phyloP scores from a whole-genome alignment of 1,284 basidiomycete genomes.

The Pseudozyma hubeiensis region DNA sequence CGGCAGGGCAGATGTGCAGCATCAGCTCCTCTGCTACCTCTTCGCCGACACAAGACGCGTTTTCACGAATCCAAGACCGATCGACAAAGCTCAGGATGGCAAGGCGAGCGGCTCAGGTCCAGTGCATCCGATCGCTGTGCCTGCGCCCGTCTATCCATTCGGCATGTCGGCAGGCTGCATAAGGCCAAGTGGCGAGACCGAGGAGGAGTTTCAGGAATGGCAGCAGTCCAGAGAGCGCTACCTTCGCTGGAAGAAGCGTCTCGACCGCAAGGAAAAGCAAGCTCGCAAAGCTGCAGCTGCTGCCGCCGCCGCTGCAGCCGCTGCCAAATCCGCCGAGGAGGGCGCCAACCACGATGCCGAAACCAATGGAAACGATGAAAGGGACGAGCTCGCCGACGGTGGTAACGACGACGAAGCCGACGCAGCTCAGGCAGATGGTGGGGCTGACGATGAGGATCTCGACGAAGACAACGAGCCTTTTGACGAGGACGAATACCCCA shows the following conservation, averaged over 20 bases:
- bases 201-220: conserved; percentile 53
- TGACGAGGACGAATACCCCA: conserved; percentile 49
- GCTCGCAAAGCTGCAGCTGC: conserved; percentile 31
- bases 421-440: conserved; percentile 15
- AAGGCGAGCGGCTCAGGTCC: conserved; percentile 29
- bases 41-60: conserved; percentile 78
- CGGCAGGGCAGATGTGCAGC: conserved; percentile 77
- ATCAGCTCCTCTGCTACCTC: conserved; percentile 81
- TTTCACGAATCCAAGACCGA: conserved; percentile 76
- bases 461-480: conserved; percentile 39
- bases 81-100: conserved; percentile 21
- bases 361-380: conserved; percentile 36
- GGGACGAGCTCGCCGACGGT: conserved; percentile 46
- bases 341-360: conserved; percentile 18
- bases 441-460: conserved; percentile 28
- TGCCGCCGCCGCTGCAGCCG: conserved; percentile 16
- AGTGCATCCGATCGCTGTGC: conserved; percentile 21
- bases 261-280: conserved; percentile 38
- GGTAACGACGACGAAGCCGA: conserved; percentile 17
- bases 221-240: conserved; percentile 31
- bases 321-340: conserved; percentile 12
- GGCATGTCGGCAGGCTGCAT: conserved; percentile 60
- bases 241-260: conserved; percentile 37
- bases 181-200: conserved; percentile 57
- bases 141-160: conserved; percentile 61